Percentiles rank a stretch among this genome's conserved stretches.
These are phyloP conservation scores for Ophiostoma sp. DNA, from an alignment of 2,329 filamentous ascomycete genomes.

Conservation along the genomic window DNA sequence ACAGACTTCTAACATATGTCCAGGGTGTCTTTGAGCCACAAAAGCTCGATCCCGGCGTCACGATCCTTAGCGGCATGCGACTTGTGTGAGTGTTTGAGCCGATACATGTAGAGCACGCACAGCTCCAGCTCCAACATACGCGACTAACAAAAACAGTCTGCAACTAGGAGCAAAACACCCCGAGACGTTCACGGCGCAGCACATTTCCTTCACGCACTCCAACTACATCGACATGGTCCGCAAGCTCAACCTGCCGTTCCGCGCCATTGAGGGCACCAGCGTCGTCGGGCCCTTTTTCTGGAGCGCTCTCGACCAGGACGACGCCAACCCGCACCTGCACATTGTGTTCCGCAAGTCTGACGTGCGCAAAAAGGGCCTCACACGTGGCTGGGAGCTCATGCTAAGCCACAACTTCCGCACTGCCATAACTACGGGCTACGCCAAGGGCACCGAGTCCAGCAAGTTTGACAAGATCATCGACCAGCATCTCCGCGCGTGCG, in stretches of 20 bases:
- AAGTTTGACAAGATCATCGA: constrained; percentile 46
- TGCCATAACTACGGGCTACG: constrained; percentile 53
- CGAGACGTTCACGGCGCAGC: constrained; percentile 53
- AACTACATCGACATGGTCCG: constrained; percentile 53
- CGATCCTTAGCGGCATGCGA: constrained; percentile 47
- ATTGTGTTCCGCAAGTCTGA: constrained; percentile 62
- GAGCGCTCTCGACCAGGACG: constrained; percentile 52
- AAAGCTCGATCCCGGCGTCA: constrained; percentile 40
- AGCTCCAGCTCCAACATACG: background rate
- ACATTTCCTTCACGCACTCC: constrained; percentile 48
- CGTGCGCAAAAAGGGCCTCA: constrained; percentile 58
- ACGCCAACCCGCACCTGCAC: constrained; percentile 53
- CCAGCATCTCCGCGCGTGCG: constrained; percentile 46
- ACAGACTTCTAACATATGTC: no score
- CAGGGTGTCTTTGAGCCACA: constrained; percentile 41
- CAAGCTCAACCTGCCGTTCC: constrained; percentile 48
- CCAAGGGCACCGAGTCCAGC: constrained; percentile 56
- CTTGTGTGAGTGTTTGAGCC: constrained; percentile 43
- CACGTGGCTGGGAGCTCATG: constrained; percentile 60
- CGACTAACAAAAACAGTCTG: constrained; percentile 37
- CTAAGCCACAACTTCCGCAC: constrained; percentile 53
- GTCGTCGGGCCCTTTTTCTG: constrained; percentile 61
- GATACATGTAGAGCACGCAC: no score
- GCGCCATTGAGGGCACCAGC: constrained; percentile 53
- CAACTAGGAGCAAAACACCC: constrained; percentile 52